These are phyloP conservation scores for Penicillium sclerotigenum DNA, from an alignment of 2,329 filamentous ascomycete species.

Conservation along the genomic window DNA sequence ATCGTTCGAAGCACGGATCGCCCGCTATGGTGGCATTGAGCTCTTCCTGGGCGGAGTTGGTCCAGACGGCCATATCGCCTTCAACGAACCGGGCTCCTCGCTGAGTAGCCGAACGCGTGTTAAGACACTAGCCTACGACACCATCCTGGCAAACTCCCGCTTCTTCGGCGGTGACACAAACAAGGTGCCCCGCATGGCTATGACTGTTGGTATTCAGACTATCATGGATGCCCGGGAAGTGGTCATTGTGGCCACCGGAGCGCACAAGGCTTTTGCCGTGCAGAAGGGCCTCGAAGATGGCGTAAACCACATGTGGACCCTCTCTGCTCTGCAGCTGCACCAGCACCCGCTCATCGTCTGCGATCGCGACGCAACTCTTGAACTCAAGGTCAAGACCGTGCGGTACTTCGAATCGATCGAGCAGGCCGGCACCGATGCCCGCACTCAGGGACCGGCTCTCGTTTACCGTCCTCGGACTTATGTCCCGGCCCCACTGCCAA, in stretches of 20 bases:
- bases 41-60: slow-evolving; percentile 83
- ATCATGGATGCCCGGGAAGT: slow-evolving; percentile 78
- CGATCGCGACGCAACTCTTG: slow-evolving; percentile 73
- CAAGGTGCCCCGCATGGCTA: slow-evolving; percentile 74
- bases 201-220: slow-evolving; percentile 82
- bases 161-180: slow-evolving; percentile 75
- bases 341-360: slow-evolving; percentile 78
- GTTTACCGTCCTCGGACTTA: slow-evolving; percentile 41
- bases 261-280: slow-evolving; percentile 75
- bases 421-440: slow-evolving; percentile 54
- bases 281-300: slow-evolving; percentile 78
- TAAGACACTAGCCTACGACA: slow-evolving; percentile 84
- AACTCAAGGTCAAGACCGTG: slow-evolving; percentile 71
- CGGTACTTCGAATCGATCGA: slow-evolving; percentile 72
- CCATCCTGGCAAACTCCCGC: slow-evolving; percentile 77
- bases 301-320: slow-evolving; percentile 88
- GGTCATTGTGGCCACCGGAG: slow-evolving; percentile 75
- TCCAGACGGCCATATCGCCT: slow-evolving; percentile 82
- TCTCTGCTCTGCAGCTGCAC: slow-evolving; percentile 76
- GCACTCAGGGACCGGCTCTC: slow-evolving; percentile 44
- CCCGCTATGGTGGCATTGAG: slow-evolving; percentile 72
- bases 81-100: slow-evolving; percentile 84
- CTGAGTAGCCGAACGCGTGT: slow-evolving; percentile 74
- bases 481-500: slow-evolving; percentile 29
- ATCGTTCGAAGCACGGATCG: slow-evolving; percentile 75